Conservation (phyloP, 768 basidiomycete species). For the Lactifluus rugatus region DNA sequence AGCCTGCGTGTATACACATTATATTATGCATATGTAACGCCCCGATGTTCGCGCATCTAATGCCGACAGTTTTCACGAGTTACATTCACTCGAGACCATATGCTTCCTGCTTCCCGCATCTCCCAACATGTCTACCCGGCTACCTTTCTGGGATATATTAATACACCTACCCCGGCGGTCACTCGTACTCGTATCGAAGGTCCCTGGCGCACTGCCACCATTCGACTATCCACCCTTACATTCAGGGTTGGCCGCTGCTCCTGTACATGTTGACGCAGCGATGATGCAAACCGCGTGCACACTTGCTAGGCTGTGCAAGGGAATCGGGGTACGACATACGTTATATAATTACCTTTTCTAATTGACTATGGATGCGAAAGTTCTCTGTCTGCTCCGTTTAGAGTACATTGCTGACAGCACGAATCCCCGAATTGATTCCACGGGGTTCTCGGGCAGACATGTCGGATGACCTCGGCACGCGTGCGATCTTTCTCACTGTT, state of each 20-base stretch:
- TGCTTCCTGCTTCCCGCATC: slow-evolving; percentile 1
- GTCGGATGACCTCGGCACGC: too few relatives aligned
- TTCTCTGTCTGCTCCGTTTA: neutral
- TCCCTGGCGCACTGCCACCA: neutral
- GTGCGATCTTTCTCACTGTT: neutral
- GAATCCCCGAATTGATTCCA: neutral
- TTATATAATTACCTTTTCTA: neutral
- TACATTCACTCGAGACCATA: neutral
- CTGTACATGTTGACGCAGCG: neutral
- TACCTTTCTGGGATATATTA: slow-evolving; percentile 4
- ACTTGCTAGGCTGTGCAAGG: too few relatives aligned
- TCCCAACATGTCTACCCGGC: neutral
- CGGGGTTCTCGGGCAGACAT: neutral
- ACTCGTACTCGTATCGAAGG: neutral
- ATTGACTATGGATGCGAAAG: neutral
- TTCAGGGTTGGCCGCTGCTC: neutral
- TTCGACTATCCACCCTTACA: neutral
- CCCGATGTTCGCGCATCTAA: neutral
- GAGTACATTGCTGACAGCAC: neutral
- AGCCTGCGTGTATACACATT: neutral
- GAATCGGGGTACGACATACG: neutral
- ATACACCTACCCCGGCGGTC: neutral
- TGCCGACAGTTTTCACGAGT: neutral
- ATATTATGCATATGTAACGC: slow-evolving; percentile 3
- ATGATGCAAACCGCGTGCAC: neutral